Conservation (phyloP, 768 basidiomycete genomes). For the Naganishia antarctica region DNA sequence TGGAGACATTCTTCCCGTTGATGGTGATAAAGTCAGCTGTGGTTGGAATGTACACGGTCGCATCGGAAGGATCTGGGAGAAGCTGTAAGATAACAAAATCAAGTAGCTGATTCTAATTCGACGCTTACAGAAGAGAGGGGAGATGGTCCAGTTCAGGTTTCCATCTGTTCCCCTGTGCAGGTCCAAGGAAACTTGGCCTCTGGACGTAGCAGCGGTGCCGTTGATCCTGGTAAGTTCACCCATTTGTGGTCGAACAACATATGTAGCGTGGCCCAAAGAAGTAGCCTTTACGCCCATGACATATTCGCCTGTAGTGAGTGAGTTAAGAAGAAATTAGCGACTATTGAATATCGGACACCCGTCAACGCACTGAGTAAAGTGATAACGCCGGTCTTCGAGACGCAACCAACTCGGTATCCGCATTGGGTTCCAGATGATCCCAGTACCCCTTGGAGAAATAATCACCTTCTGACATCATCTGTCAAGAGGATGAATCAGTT, state of each 20-base stretch:
- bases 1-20: slow-evolving; percentile 6
- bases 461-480: slow-evolving; percentile 8
- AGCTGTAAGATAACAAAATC: not conserved
- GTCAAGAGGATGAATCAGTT: not conserved
- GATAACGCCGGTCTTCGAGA: slow-evolving; percentile 14
- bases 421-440: slow-evolving; percentile 9
- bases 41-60: slow-evolving; percentile 8
- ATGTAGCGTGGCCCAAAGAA: slow-evolving; percentile 4
- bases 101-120: not conserved
- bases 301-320: slow-evolving; percentile 3
- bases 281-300: slow-evolving; percentile 16
- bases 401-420: not conserved
- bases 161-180: slow-evolving; percentile 1
- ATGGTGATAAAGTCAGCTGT: not conserved
- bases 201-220: slow-evolving; percentile 6
- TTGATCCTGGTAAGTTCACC: slow-evolving; percentile 4
- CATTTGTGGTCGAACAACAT: slow-evolving; percentile 3
- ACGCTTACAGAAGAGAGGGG: slow-evolving; percentile 8
- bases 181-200: not conserved
- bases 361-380: not conserved
- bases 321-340: too few species aligned
- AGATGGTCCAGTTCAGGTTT: slow-evolving; percentile 1
- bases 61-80: slow-evolving; percentile 4
- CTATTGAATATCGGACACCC: too few species aligned
- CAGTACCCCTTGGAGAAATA: slow-evolving; percentile 15